phyloP scores from a whole-genome alignment of 2,329 filamentous ascomycete genomes.

The Colletotrichum abscissum region DNA sequence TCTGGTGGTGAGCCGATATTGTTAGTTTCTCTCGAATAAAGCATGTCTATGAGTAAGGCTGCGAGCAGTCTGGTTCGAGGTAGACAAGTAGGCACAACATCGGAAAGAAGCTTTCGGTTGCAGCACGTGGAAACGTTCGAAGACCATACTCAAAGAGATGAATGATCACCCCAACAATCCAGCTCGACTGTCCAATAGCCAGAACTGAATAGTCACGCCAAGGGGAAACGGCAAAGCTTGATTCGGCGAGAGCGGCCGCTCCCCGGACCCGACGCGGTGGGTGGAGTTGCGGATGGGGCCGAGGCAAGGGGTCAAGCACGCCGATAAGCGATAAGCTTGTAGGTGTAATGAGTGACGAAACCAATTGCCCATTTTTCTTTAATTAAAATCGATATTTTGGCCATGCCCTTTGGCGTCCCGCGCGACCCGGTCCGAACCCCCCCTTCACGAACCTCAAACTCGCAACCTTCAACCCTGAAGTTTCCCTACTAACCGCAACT shows the following conservation, averaged over 20 bases:
- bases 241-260: slow-evolving; percentile 19
- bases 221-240: slow-evolving; percentile 25
- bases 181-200: background rate
- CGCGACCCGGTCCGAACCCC: background rate
- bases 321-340: slow-evolving; percentile 18
- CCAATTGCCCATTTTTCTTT: slow-evolving; percentile 9
- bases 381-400: slow-evolving; percentile 19
- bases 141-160: background rate
- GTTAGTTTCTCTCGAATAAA: no score
- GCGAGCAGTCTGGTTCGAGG: no score
- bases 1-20: background rate
- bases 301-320: background rate
- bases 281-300: slow-evolving; percentile 5
- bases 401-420: slow-evolving; percentile 9
- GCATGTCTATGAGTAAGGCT: no score
- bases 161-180: background rate
- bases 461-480: background rate
- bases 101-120: no score
- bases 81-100: no score
- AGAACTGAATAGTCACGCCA: background rate
- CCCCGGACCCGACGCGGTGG: slow-evolving; percentile 21
- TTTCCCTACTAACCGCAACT: background rate
- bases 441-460: background rate
- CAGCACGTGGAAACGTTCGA: no score
- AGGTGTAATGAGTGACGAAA: slow-evolving; percentile 35